Conservation (phyloP, 2,329 filamentous ascomycete species). For the Dryadomyces quercus-mongolicae region DNA sequence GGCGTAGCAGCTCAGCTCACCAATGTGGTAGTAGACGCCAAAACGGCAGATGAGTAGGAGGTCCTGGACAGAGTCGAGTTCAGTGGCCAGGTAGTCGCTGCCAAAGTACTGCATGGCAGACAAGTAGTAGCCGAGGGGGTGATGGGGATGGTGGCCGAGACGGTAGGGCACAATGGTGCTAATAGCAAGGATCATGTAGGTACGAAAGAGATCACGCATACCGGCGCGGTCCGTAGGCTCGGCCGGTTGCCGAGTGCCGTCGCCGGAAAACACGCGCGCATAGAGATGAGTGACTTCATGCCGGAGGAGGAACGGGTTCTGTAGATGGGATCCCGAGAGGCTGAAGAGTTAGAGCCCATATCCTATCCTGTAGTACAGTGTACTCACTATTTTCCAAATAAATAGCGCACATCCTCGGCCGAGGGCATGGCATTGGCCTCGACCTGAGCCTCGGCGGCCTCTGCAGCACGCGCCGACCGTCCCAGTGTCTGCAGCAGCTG, state of each 20-base stretch:
- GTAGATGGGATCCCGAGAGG: not conserved
- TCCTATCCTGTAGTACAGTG: too few relatives aligned
- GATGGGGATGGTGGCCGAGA: slow-evolving; percentile 17
- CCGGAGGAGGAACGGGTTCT: not conserved
- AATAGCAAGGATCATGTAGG: slow-evolving; percentile 12
- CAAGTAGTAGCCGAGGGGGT: slow-evolving; percentile 28
- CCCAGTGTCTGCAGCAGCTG: slow-evolving; percentile 1
- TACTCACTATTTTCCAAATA: slow-evolving; percentile 1
- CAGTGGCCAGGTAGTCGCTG: slow-evolving; percentile 18
- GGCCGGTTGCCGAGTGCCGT: not conserved
- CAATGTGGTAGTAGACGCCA: slow-evolving; percentile 30
- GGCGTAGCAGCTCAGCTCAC: too few relatives aligned
- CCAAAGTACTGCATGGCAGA: slow-evolving; percentile 22
- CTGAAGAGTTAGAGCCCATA: too few relatives aligned
- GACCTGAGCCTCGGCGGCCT: slow-evolving; percentile 1
- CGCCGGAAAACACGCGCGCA: not conserved
- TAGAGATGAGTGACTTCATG: slow-evolving; percentile 1
- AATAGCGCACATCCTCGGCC: not conserved
- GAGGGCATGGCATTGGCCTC: slow-evolving; percentile 1
- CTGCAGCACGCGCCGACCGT: not conserved
- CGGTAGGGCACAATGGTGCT: slow-evolving; percentile 22
- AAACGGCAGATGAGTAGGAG: slow-evolving; percentile 27
- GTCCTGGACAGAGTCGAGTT: slow-evolving; percentile 24
- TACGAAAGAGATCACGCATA: not conserved
- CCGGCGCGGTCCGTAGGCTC: not conserved